Evolutionary conservation across 805 yeast genomes (phyloP), one percentile per base, ranked within the genome.

Genomic region (Kazachstania africana): DNA sequence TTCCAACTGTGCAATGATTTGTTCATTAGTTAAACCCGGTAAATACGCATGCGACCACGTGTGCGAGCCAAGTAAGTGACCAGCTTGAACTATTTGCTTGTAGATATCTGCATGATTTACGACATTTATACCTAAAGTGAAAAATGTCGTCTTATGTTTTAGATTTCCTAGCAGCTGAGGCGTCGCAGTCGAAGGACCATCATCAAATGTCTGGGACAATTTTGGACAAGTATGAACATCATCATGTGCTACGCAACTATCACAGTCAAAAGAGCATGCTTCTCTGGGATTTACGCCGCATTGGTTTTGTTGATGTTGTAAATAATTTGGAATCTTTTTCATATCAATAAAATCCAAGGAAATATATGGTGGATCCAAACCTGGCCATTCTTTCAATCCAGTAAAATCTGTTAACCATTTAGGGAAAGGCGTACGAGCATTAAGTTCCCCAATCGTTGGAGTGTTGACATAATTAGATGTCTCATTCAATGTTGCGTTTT

Each of bases 1-100:
- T 55, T 87, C 78, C 24, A 88, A 59, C 52, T 88, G 94, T 0
- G 96, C 94, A 34, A 80, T 74, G 13, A 88, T 73, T 38, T 82
- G 71, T 55, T 84, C 88, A 50, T 85, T 85, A 16, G 74, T 55
- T 34, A 87, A 62, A 1, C 75, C 56, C 2, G 96, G 95, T 37
- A 88, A 66, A 45, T 78, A 82, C 36, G 75, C 74, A 59, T 88
- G 97, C 1, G 85, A 74, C 95, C 95, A 88, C 0, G 96, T 83
- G 53, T 88, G 98, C 0, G 84, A 69, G 2, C 81, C 96, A 49
- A 85, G 57, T 19, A 85, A 59, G 54, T 88, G 96, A 10, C 95
- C 95, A 19, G 57, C 55, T 1, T 53, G 50, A 26, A 68, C 61
- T 19, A 78, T 66, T 26, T 64, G 59, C 22, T 65, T 54, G 49